phyloP scores from a whole-genome alignment of 345 rosid species.

The Camelina laxa region DNA sequence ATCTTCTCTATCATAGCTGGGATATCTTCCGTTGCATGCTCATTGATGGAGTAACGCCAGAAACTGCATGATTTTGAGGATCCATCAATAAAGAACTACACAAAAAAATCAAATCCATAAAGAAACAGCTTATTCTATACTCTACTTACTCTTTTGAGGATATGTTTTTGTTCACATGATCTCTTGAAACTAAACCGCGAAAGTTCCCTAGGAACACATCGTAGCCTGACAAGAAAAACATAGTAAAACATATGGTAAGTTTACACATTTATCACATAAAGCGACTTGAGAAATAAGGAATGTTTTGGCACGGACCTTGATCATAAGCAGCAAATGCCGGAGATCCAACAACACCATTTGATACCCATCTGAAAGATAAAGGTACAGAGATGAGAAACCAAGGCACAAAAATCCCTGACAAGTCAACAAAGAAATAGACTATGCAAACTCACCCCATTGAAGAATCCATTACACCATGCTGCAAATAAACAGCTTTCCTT shows the following conservation, averaged over 20 bases:
- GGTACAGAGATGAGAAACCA: conserved; percentile 12
- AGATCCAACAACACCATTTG: conserved; percentile 95
- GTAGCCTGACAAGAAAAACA: conserved; percentile 59
- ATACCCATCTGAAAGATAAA: conserved; percentile 73
- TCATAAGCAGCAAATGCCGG: conserved; percentile 98
- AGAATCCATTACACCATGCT: conserved; percentile 91
- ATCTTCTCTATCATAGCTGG: conserved; percentile 93
- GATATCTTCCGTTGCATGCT: conserved; percentile 85
- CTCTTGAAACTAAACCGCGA: conserved; percentile 92
- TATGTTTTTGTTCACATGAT: conserved; percentile 79
- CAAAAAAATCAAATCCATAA: conserved; percentile 5
- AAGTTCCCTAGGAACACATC: conserved; percentile 93
- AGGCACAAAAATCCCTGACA: not conserved
- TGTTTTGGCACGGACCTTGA: conserved; percentile 61
- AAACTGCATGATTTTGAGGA: conserved; percentile 57
- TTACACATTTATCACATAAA: not conserved
- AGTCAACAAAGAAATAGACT: not conserved
- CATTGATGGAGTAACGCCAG: conserved; percentile 90
- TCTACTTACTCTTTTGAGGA: conserved; percentile 74
- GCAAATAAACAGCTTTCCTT: conserved; percentile 83
- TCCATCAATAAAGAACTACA: conserved; percentile 1
- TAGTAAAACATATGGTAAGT: conserved; percentile 1
- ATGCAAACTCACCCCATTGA: conserved; percentile 82
- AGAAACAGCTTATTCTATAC: conserved; percentile 3
- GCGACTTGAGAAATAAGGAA: not conserved